These are phyloP conservation scores for Benincasa hispida DNA, from an alignment of 306 rosid genomes.

Conservation along the genomic window DNA sequence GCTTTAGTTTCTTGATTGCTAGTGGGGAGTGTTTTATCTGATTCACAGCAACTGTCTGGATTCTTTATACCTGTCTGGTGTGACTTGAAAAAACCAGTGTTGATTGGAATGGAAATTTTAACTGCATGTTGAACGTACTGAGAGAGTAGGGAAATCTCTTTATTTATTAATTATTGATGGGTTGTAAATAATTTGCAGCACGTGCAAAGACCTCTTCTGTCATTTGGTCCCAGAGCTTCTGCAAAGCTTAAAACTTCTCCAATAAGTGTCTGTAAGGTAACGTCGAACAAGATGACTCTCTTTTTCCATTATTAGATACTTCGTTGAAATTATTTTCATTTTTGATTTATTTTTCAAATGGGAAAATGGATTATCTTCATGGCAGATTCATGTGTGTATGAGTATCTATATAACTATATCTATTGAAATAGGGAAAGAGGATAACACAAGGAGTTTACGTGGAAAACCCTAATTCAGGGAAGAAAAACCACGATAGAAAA, in stretches of 20 bases:
- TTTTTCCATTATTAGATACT: slow-evolving; percentile 8
- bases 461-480: too few species aligned
- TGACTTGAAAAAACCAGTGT: not conserved
- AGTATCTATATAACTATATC: too few species aligned
- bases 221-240: slow-evolving; percentile 91
- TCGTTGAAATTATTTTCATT: not conserved
- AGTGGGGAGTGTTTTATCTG: not conserved
- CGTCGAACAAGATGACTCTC: slow-evolving; percentile 13
- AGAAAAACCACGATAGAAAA: too few species aligned
- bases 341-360: not conserved
- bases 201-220: slow-evolving; percentile 81
- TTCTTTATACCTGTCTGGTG: not conserved
- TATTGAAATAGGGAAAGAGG: too few species aligned
- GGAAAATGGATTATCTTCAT: not conserved
- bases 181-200: slow-evolving; percentile 38
- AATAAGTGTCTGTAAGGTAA: slow-evolving; percentile 74
- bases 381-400: not conserved
- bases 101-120: not conserved
- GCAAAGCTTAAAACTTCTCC: slow-evolving; percentile 81
- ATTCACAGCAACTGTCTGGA: not conserved
- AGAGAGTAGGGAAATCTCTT: not conserved
- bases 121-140: not conserved
- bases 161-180: not conserved
- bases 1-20: not conserved
- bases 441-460: too few species aligned